Conservation (phyloP, 805 yeast species). For the Martiniozyma abietophila region DNA sequence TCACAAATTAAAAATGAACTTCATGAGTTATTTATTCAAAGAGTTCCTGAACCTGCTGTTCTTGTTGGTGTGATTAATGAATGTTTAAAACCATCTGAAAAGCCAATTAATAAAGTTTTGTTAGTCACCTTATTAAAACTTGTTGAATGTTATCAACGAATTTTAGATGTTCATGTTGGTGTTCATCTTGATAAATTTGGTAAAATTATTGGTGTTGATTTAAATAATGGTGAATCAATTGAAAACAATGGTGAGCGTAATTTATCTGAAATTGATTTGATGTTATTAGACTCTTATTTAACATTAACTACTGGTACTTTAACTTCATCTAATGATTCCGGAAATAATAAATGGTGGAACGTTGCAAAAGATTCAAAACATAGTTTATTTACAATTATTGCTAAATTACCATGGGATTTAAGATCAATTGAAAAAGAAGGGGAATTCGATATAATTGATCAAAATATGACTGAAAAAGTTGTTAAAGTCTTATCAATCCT, state of each 20-base stretch:
- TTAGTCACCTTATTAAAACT: slow-evolving; percentile 39
- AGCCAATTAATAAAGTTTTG: slow-evolving; percentile 35
- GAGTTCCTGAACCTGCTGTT: slow-evolving; percentile 43
- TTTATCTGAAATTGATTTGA: slow-evolving; percentile 45
- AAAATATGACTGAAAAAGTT: slow-evolving; percentile 28
- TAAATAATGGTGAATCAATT: slow-evolving; percentile 24
- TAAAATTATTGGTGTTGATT: slow-evolving; percentile 11
- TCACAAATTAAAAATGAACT: slow-evolving; percentile 15
- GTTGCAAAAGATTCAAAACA: slow-evolving; percentile 31
- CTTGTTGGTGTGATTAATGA: slow-evolving; percentile 37
- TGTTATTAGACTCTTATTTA: slow-evolving; percentile 49
- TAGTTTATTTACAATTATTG: slow-evolving; percentile 60
- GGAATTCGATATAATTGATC: slow-evolving; percentile 12
- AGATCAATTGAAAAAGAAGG: slow-evolving; percentile 11
- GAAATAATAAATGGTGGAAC: slow-evolving; percentile 71
- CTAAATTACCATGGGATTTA: slow-evolving; percentile 36
- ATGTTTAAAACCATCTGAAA: slow-evolving; percentile 19
- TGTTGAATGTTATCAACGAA: slow-evolving; percentile 18
- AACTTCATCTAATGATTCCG: slow-evolving; percentile 15
- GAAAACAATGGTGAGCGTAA: slow-evolving; percentile 8
- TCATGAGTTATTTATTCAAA: slow-evolving; percentile 16
- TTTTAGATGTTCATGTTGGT: slow-evolving; percentile 15
- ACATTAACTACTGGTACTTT: slow-evolving; percentile 43
- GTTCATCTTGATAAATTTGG: slow-evolving; percentile 13
- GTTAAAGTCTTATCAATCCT: slow-evolving; percentile 40